These are phyloP conservation scores for Boletus rex-veris DNA, from an alignment of 768 basidiomycete genomes.

Conservation along the genomic window DNA sequence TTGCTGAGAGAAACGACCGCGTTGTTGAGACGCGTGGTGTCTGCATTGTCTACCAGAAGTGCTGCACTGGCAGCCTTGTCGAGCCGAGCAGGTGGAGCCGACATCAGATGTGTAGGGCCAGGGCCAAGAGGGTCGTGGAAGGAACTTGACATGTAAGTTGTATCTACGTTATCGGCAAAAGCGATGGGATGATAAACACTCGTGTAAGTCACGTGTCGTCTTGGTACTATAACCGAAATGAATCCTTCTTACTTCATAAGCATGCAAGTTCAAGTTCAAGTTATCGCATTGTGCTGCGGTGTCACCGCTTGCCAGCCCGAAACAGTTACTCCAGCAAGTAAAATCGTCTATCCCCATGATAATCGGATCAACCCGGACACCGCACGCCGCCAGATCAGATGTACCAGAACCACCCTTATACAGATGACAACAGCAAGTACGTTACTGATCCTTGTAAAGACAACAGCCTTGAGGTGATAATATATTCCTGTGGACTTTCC, in stretches of 20 bases:
- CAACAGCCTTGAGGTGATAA: no score
- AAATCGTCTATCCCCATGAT: background rate
- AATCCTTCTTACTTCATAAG: no score
- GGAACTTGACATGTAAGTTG: background rate
- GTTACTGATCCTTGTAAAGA: background rate
- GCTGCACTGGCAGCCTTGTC: background rate
- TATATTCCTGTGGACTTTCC: background rate
- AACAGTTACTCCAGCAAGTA: no score
- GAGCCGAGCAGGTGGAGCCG: constrained; percentile 5
- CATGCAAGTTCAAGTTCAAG: no score
- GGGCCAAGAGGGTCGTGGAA: background rate
- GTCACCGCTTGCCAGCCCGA: no score
- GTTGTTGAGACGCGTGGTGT: constrained; percentile 7
- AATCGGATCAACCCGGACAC: constrained; percentile 8
- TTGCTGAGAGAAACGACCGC: background rate
- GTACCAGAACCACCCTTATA: background rate
- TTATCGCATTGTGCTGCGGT: no score
- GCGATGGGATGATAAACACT: background rate
- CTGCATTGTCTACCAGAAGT: background rate
- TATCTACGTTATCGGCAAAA: background rate
- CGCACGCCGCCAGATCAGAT: background rate
- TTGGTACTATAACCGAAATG: no score
- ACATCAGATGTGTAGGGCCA: constrained; percentile 5
- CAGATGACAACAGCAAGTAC: background rate
- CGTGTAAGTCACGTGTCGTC: constrained; percentile 8